Evolutionary conservation across 2,329 filamentous ascomycete species (phyloP).

Genomic region (Phialophora expanda): DNA sequence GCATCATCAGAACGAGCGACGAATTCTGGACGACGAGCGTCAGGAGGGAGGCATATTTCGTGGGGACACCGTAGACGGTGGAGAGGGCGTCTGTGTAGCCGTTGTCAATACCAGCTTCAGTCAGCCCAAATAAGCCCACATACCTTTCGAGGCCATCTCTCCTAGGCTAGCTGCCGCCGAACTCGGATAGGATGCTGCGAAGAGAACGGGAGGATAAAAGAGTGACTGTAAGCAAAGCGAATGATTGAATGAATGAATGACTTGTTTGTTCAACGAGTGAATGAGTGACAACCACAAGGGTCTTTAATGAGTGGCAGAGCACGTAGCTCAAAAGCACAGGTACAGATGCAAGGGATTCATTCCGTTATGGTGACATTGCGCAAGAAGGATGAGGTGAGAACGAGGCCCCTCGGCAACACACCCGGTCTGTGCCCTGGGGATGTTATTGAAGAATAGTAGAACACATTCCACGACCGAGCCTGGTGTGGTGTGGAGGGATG

Average conservation of each 20-base stretch:
- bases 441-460: slow-evolving; percentile 7
- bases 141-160: slow-evolving; percentile 14
- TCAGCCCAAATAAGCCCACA: background rate
- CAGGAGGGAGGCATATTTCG: slow-evolving; percentile 36
- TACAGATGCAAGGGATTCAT: slow-evolving; percentile 15
- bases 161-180: background rate
- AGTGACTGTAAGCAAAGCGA: background rate
- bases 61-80: slow-evolving; percentile 35
- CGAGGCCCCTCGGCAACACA: background rate
- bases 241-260: background rate
- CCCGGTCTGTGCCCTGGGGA: slow-evolving; percentile 12
- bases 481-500: slow-evolving; percentile 15
- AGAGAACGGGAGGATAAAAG: background rate
- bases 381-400: slow-evolving; percentile 3
- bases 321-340: slow-evolving; percentile 15
- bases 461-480: background rate
- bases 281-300: background rate
- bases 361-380: slow-evolving; percentile 17
- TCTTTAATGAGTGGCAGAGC: slow-evolving; percentile 16
- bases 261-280: background rate
- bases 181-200: background rate
- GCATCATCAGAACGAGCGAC: slow-evolving; percentile 55
- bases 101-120: background rate
- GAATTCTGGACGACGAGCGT: slow-evolving; percentile 39
- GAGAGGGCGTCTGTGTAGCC: slow-evolving; percentile 14